A percentile compares a stretch with the other conserved stretches of the same genome.
Evolutionary conservation across 2,329 filamentous ascomycete genomes (phyloP).

Genomic region (Clonostachys sp.): DNA sequence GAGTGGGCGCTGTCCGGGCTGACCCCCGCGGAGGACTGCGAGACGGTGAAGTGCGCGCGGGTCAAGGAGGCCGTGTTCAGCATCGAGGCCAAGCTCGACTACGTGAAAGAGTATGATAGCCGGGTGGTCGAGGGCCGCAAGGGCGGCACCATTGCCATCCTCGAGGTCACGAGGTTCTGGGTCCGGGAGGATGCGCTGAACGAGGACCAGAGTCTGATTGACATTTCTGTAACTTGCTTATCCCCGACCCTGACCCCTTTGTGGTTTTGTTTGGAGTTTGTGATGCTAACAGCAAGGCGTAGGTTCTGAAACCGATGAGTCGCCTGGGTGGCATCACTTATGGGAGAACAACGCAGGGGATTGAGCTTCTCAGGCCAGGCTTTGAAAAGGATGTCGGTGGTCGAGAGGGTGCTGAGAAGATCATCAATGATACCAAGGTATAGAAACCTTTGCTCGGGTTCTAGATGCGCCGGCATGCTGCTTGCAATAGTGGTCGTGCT

Average conservation of each 20-base stretch:
- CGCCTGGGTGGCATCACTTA: conserved; percentile 87
- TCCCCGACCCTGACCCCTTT: background rate
- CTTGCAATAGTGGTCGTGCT: too few relatives aligned
- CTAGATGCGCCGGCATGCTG: too few relatives aligned
- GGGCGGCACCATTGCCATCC: conserved; percentile 67
- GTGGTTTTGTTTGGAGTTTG: background rate
- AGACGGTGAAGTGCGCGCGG: conserved; percentile 63
- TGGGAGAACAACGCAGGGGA: conserved; percentile 60
- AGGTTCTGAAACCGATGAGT: conserved; percentile 70
- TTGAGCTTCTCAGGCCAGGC: conserved; percentile 66
- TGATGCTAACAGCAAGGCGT: background rate
- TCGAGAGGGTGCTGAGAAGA: conserved; percentile 50
- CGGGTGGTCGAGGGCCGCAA: conserved; percentile 65
- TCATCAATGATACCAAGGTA: conserved; percentile 35
- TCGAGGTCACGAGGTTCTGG: conserved; percentile 88
- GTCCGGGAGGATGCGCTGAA: conserved; percentile 84
- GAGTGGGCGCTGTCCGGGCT: conserved; percentile 81
- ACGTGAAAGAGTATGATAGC: conserved; percentile 74
- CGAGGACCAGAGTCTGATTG: conserved; percentile 67
- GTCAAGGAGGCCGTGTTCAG: conserved; percentile 81
- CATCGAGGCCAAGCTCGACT: conserved; percentile 75
- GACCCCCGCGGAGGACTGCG: conserved; percentile 60
- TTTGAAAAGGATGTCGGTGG: conserved; percentile 48
- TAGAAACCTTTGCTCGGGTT: background rate
- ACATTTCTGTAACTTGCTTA: conserved; percentile 54